phyloP scores from a whole-genome alignment of 805 yeast genomes.

The Candida tammaniensis region DNA sequence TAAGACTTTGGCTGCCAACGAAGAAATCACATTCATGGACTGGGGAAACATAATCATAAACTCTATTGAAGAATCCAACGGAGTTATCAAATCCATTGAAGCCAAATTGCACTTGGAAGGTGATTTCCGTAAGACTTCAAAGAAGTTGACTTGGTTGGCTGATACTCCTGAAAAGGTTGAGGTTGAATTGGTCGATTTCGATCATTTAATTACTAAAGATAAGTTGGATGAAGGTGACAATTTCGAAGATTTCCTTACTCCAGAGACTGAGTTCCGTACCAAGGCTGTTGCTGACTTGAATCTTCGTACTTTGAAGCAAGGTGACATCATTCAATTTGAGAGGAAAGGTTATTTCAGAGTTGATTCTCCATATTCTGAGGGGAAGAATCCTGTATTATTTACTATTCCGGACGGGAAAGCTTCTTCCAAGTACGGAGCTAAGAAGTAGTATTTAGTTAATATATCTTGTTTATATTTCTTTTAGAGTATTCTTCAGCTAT shows the following conservation, averaged over 20 bases:
- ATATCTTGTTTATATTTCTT: background rate
- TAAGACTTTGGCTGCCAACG: constrained; percentile 63
- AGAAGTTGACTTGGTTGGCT: constrained; percentile 94
- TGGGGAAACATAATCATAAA: constrained; percentile 94
- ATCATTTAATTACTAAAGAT: constrained; percentile 92
- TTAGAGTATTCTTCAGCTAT: background rate
- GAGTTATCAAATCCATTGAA: constrained; percentile 55
- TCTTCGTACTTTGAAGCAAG: constrained; percentile 71
- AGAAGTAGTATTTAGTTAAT: constrained; percentile 22
- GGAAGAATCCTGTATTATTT: constrained; percentile 72
- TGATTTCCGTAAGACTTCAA: constrained; percentile 94
- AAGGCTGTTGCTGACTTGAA: constrained; percentile 79
- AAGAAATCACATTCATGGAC: constrained; percentile 97
- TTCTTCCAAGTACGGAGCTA: constrained; percentile 31
- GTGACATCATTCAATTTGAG: constrained; percentile 91
- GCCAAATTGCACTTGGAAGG: constrained; percentile 89
- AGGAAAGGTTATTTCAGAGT: constrained; percentile 94
- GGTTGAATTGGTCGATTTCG: constrained; percentile 85
- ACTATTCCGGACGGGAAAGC: constrained; percentile 94
- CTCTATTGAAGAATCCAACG: constrained; percentile 60
- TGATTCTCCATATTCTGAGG: constrained; percentile 57
- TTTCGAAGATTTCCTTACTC: constrained; percentile 88
- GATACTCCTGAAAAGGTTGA: constrained; percentile 67
- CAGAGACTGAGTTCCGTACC: constrained; percentile 79
- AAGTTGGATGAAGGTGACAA: constrained; percentile 92